phyloP scores from a whole-genome alignment of 2,329 filamentous ascomycete species.

The Byssochlamys sp. region DNA sequence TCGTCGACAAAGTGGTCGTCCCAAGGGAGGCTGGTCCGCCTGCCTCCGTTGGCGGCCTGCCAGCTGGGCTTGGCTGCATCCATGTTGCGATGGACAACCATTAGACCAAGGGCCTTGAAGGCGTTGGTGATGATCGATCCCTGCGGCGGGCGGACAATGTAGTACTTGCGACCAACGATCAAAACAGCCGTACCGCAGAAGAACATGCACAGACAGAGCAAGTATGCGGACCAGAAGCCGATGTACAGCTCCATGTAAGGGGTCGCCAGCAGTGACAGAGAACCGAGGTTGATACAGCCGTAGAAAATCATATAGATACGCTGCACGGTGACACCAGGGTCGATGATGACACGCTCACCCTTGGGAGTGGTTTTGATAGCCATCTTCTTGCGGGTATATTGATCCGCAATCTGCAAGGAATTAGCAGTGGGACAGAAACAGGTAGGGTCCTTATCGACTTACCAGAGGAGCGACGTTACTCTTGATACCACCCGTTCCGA shows the following conservation, averaged over 20 bases:
- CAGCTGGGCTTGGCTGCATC: conserved; percentile 59
- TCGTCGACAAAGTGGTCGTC: conserved; percentile 64
- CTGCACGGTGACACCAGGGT: conserved; percentile 57
- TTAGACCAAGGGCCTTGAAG: conserved; percentile 53
- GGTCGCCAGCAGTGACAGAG: conserved; percentile 57
- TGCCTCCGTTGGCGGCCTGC: conserved; percentile 44
- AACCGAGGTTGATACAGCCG: conserved; percentile 64
- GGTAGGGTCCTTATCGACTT: conserved; percentile 14
- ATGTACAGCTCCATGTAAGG: conserved; percentile 58
- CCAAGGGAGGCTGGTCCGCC: conserved; percentile 44
- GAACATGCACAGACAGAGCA: conserved; percentile 56
- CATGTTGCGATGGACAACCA: conserved; percentile 42
- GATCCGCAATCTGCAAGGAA: conserved; percentile 49
- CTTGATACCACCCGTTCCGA: conserved; percentile 62
- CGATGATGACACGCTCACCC: conserved; percentile 53
- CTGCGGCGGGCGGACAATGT: conserved; percentile 44
- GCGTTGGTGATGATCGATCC: conserved; percentile 58
- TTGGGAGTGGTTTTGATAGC: conserved; percentile 33
- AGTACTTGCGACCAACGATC: conserved; percentile 36
- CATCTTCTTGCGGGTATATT: conserved; percentile 52
- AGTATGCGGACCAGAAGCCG: conserved; percentile 58
- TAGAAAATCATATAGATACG: conserved; percentile 69
- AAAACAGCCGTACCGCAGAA: conserved; percentile 50
- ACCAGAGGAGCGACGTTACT: conserved; percentile 49
- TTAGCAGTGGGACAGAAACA: neutral